A percentile compares a stretch with the other conserved stretches of the same genome.
These are phyloP conservation scores for Musa balbisiana DNA, from an alignment of 202 grass and related monocot species.

Conservation along the genomic window DNA sequence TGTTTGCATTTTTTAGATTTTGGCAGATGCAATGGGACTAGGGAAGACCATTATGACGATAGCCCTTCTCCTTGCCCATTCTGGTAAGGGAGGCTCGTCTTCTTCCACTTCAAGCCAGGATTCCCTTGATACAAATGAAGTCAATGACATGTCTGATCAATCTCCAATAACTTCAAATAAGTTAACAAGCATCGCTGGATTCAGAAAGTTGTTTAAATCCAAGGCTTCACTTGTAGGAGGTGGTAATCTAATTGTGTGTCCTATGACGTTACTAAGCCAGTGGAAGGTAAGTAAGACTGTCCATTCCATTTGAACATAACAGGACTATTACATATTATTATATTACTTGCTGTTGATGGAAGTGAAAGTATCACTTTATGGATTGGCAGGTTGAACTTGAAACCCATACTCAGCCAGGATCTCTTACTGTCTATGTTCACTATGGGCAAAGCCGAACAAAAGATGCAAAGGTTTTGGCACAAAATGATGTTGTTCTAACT, in stretches of 20 bases:
- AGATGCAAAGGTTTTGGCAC: conserved; percentile 55
- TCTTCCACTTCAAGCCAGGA: conserved; percentile 36
- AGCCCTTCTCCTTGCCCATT: conserved; percentile 74
- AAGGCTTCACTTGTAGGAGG: conserved; percentile 60
- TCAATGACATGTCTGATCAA: conserved; percentile 29
- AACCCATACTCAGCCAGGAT: conserved; percentile 53
- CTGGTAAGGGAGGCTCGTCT: conserved; percentile 53
- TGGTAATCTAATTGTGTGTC: conserved; percentile 79
- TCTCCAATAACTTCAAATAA: conserved; percentile 45
- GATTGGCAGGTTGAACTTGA: conserved; percentile 71
- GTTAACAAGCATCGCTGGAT: conserved; percentile 56
- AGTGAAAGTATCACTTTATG: background rate
- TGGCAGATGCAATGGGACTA: conserved; percentile 98
- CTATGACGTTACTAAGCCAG: conserved; percentile 87
- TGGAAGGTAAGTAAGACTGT: conserved; percentile 66
- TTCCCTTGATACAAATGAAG: conserved; percentile 43
- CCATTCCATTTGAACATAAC: background rate
- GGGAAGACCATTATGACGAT: conserved; percentile 99
- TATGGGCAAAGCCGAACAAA: conserved; percentile 91
- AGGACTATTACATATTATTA: background rate
- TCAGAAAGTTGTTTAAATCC: conserved; percentile 59
- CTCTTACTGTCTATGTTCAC: conserved; percentile 73
- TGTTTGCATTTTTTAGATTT: conserved; percentile 53
- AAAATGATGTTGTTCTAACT: conserved; percentile 83
- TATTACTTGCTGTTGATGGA: background rate